Evolutionary conservation across 179 eudicot species (phyloP).

Genomic region (Camellia oleifera): DNA sequence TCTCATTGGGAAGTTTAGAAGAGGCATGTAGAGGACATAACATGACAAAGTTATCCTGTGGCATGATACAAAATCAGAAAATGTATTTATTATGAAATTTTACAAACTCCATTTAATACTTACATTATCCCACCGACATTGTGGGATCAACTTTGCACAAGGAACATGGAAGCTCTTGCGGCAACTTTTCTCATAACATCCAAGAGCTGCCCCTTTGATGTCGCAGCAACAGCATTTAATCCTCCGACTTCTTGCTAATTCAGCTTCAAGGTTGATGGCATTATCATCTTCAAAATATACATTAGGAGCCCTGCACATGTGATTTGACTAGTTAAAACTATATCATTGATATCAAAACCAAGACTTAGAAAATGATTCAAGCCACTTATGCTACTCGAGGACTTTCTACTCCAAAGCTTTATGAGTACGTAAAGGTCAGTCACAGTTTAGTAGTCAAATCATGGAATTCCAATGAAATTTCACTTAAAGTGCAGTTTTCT

Average conservation of each 20-base stretch:
- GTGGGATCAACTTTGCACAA: slow-evolving; percentile 68
- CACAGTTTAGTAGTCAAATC: neutral
- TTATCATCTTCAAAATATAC: slow-evolving; percentile 79
- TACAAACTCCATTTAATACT: slow-evolving; percentile 20
- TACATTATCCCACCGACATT: slow-evolving; percentile 95
- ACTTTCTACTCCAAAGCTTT: neutral
- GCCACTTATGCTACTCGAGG: neutral
- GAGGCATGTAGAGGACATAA: slow-evolving; percentile 83
- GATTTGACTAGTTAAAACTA: neutral
- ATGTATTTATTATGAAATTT: neutral
- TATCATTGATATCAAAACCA: neutral
- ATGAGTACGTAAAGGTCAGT: neutral
- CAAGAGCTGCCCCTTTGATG: slow-evolving; percentile 90
- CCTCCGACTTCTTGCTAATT: slow-evolving; percentile 77
- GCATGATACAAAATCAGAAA: slow-evolving; percentile 9
- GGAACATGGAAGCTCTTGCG: slow-evolving; percentile 92
- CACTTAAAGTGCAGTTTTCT: neutral
- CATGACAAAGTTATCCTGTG: slow-evolving; percentile 90
- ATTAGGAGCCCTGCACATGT: slow-evolving; percentile 81
- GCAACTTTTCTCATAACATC: slow-evolving; percentile 87
- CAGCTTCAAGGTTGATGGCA: slow-evolving; percentile 81
- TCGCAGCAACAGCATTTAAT: slow-evolving; percentile 87
- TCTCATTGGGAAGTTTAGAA: slow-evolving; percentile 69
- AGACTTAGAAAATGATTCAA: neutral
- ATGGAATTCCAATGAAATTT: neutral